phyloP scores from a whole-genome alignment of 208 protist species.

The Acanthamoeba culbertsoni region DNA sequence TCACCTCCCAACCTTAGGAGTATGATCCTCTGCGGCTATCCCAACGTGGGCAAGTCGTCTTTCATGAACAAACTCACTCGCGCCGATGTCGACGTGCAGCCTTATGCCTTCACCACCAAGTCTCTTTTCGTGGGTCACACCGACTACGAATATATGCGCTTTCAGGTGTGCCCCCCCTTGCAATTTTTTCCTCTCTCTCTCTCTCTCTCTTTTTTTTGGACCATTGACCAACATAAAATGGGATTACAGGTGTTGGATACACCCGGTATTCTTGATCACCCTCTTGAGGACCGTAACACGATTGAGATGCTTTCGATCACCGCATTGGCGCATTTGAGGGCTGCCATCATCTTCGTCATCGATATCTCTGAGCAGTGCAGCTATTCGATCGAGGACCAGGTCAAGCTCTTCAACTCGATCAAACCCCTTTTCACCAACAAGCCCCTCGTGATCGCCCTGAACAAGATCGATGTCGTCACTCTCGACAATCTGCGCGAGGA shows the following conservation, averaged over 20 bases:
- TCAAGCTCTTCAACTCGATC: conserved; percentile 96
- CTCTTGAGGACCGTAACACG: conserved; percentile 99
- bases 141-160: conserved; percentile 98
- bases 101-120: conserved; percentile 99
- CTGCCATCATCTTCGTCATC: conserved; percentile 98
- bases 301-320: conserved; percentile 99
- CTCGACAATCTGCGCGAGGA: conserved; percentile 70
- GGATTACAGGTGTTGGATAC: conserved; percentile 97
- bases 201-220: not conserved
- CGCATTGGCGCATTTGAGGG: conserved; percentile 96
- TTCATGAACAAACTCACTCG: conserved; percentile 99
- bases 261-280: conserved; percentile 99
- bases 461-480: conserved; percentile 98
- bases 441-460: conserved; percentile 98
- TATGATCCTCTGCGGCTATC: conserved; percentile 96
- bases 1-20: not conserved
- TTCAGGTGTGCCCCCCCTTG: too few relatives aligned
- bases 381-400: conserved; percentile 97
- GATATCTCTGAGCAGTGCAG: conserved; percentile 98
- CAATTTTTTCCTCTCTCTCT: too few relatives aligned
- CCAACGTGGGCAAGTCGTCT: conserved; percentile 99
- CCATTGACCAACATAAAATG: not conserved
- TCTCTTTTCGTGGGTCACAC: conserved; percentile 99
- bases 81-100: conserved; percentile 99
- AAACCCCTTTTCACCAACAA: conserved; percentile 99